A percentile compares a stretch with the other conserved stretches of the same genome.
Evolutionary conservation across 129 eudicot genomes (phyloP).

Genomic region (Erigeron canadensis): DNA sequence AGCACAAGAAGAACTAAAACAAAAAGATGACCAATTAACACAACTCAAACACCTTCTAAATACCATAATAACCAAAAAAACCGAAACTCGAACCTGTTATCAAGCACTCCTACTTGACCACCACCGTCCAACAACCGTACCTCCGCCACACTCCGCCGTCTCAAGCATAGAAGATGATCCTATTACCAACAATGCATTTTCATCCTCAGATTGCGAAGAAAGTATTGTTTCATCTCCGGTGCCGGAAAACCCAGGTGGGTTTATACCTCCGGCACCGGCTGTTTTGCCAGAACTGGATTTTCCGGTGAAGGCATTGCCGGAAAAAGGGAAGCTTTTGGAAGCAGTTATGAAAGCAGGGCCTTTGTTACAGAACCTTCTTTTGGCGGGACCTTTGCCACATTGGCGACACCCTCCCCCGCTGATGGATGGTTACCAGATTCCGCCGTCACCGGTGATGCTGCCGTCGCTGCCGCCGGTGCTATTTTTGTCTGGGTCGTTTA

Average conservation of each 20-base stretch:
- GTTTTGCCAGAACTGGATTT: conserved; percentile 22
- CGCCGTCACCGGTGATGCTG: conserved; percentile 60
- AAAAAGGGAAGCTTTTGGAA: conserved; percentile 70
- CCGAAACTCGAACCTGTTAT: conserved; percentile 56
- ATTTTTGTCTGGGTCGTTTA: conserved; percentile 21
- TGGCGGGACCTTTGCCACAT: conserved; percentile 87
- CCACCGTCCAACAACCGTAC: conserved; percentile 23
- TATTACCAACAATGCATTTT: conserved; percentile 37
- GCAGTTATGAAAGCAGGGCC: conserved; percentile 94
- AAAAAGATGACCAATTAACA: conserved; percentile 50
- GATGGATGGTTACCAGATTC: conserved; percentile 59
- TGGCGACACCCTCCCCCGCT: conserved; percentile 97
- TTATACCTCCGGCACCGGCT: conserved; percentile 14
- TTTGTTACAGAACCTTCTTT: conserved; percentile 64
- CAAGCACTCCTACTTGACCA: conserved; percentile 35
- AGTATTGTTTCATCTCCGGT: conserved; percentile 74
- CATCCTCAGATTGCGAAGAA: conserved; percentile 85
- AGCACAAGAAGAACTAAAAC: conserved; percentile 64
- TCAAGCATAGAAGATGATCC: conserved; percentile 74
- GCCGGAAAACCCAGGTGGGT: conserved; percentile 21
- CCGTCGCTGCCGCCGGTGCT: conserved; percentile 23
- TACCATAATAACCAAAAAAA: conserved; percentile 48
- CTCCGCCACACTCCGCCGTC: conserved; percentile 44
- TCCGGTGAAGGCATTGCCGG: conserved; percentile 55
- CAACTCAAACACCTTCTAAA: conserved; percentile 50